Base-by-base conservation (phyloP, 495 filamentous ascomycete species). In the Elasticomyces elasticus region DNA sequence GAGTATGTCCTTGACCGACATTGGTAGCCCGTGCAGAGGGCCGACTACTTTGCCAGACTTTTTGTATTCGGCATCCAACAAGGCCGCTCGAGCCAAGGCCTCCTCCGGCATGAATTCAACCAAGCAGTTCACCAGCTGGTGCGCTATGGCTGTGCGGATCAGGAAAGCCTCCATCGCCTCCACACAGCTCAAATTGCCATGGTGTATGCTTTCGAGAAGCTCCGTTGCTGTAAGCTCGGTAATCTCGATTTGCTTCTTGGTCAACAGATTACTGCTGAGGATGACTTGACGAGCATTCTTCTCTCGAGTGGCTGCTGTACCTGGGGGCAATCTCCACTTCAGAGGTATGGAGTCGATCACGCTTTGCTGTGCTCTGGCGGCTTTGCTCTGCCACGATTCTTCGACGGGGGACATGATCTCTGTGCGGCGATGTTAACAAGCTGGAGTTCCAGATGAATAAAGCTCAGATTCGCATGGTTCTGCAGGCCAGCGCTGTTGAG, bases 61-160 rank as follows among this genome's bases (percentile, higher is more conserved):
- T 4, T 64, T 62, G 19, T 74, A 72, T 62, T 82, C 76, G 10
- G 66, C 59, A 65, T 88, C 85, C 1, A 86, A 75, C 11, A 65
- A 60, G 44, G 69, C 69, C 1, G 85, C 85, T 24, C 72, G 70
- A 38, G 69, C 59, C 5, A 89, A 67, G 11, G 83, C 84, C 9
- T 72, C 66, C 7, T 77, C 70, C 62, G 85, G 85, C 53, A 80
- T 75, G 2, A 78, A 72, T 46, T 86, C 83, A 27, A 78, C 77
- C 12, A 86, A 63, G 57, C 79, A 81, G 28, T 51, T 54, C 67
- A 76, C 74, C 12, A 81, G 51, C 55, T 80, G 78, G 52, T 81
- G 77, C 1, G 76, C 76, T 28, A 81, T 56, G 20, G 74, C 74
- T 11, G 79, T 76, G 9, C 77, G 66, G 49, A 80, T 72, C 54